Percentiles rank a stretch among this genome's conserved stretches.
Conservation (phyloP, 768 basidiomycete species). For the Termitomyces sp. region DNA sequence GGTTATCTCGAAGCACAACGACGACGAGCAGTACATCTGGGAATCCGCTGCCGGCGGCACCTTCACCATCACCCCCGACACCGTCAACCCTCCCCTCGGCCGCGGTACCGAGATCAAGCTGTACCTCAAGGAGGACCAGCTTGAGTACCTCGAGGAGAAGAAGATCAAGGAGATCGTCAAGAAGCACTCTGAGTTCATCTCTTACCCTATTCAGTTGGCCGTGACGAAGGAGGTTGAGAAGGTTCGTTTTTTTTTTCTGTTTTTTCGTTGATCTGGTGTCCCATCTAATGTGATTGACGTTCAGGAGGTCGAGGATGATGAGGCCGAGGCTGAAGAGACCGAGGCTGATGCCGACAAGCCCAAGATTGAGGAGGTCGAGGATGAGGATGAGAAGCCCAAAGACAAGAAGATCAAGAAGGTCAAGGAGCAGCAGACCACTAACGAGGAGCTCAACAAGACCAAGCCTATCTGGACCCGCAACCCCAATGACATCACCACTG, state of each 20-base stretch:
- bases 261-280: neutral
- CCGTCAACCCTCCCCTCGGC: slow-evolving; percentile 82
- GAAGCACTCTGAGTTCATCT: slow-evolving; percentile 99
- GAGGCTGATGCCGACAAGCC: slow-evolving; percentile 69
- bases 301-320: slow-evolving; percentile 86
- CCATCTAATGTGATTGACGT: slow-evolving; percentile 4
- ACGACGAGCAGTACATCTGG: slow-evolving; percentile 99
- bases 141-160: slow-evolving; percentile 99
- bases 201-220: slow-evolving; percentile 97
- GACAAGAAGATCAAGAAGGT: slow-evolving; percentile 93
- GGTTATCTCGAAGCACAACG: slow-evolving; percentile 99
- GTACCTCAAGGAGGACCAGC: slow-evolving; percentile 97
- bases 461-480: slow-evolving; percentile 99
- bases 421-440: slow-evolving; percentile 81
- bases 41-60: slow-evolving; percentile 99
- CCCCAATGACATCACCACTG: slow-evolving; percentile 85
- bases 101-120: slow-evolving; percentile 93
- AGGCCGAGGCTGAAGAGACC: slow-evolving; percentile 70
- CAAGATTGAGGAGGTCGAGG: slow-evolving; percentile 80
- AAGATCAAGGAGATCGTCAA: slow-evolving; percentile 99
- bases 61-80: slow-evolving; percentile 97
- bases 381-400: slow-evolving; percentile 80
- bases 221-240: slow-evolving; percentile 99
- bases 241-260: slow-evolving; percentile 43
- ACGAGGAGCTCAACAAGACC: slow-evolving; percentile 99